These are phyloP conservation scores for Cryptococcus sp. DNA, from an alignment of 1,284 basidiomycete species.

Conservation along the genomic window DNA sequence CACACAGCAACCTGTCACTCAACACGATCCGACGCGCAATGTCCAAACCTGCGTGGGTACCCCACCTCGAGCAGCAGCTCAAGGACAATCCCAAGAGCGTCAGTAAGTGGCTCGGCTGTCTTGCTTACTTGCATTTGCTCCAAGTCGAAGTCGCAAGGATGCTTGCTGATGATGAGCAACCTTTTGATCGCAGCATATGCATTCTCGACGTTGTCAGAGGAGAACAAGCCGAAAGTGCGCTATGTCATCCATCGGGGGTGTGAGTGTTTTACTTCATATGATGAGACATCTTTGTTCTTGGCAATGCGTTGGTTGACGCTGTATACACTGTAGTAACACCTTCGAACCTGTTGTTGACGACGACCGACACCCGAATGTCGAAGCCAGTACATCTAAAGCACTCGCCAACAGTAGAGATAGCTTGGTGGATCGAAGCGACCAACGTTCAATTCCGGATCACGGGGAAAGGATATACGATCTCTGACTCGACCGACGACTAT, in stretches of 20 bases:
- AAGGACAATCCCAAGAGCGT: conserved; percentile 34
- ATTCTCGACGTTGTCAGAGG: conserved; percentile 33
- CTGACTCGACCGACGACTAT: conserved; percentile 11
- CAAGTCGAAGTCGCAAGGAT: neutral
- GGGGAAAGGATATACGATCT: conserved; percentile 40
- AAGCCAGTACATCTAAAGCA: conserved; percentile 43
- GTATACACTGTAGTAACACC: conserved; percentile 30
- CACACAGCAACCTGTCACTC: neutral
- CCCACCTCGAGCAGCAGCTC: conserved; percentile 36
- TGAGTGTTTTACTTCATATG: conserved; percentile 16
- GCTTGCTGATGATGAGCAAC: neutral
- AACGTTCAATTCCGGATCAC: conserved; percentile 48
- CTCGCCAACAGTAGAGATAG: conserved; percentile 36
- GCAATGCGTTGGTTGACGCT: neutral
- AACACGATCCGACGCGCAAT: conserved; percentile 4
- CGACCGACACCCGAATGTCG: conserved; percentile 49
- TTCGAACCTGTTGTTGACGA: conserved; percentile 41
- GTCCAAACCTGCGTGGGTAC: conserved; percentile 37
- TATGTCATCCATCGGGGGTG: conserved; percentile 47
- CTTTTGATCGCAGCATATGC: conserved; percentile 35
- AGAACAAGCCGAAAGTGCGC: conserved; percentile 41
- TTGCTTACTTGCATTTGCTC: neutral
- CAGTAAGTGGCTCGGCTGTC: conserved; percentile 21
- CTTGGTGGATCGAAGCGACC: conserved; percentile 46
- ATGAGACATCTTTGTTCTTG: neutral